These are phyloP conservation scores for Candida ulmi DNA, from an alignment of 805 yeast species.

Conservation along the genomic window DNA sequence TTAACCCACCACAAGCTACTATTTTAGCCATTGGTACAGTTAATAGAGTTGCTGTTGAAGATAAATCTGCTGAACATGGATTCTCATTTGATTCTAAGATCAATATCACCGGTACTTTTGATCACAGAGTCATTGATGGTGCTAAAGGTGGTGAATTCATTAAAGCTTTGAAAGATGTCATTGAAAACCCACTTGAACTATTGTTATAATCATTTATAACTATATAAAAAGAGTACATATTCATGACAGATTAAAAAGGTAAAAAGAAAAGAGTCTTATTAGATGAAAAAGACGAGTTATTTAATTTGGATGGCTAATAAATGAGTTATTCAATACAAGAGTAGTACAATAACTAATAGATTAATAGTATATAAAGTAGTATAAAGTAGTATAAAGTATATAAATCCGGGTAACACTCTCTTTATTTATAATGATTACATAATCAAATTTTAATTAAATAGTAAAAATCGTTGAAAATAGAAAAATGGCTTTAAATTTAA, in stretches of 20 bases:
- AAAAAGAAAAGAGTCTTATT: neutral
- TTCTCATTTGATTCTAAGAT: constrained; percentile 88
- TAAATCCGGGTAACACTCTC: no score
- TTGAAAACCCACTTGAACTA: constrained; percentile 95
- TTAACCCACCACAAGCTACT: constrained; percentile 96
- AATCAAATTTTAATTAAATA: no score
- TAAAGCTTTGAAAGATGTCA: constrained; percentile 81
- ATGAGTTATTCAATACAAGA: no score
- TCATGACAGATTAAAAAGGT: neutral
- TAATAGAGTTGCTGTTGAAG: constrained; percentile 89
- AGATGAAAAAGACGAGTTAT: no score
- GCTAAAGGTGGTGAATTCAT: constrained; percentile 97
- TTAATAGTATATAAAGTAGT: no score
- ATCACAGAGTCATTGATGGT: constrained; percentile 97
- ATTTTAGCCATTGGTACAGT: constrained; percentile 93
- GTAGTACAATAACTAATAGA: no score
- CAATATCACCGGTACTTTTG: constrained; percentile 93
- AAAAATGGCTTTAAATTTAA: no score
- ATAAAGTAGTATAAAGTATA: no score
- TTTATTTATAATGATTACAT: no score
- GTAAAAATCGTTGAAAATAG: no score
- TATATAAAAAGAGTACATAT: neutral
- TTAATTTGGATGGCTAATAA: no score
- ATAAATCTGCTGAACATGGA: constrained; percentile 84
- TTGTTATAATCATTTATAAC: constrained; percentile 61